phyloP scores from a whole-genome alignment of 2,329 filamentous ascomycete genomes.

The Aspergillus flavus region DNA sequence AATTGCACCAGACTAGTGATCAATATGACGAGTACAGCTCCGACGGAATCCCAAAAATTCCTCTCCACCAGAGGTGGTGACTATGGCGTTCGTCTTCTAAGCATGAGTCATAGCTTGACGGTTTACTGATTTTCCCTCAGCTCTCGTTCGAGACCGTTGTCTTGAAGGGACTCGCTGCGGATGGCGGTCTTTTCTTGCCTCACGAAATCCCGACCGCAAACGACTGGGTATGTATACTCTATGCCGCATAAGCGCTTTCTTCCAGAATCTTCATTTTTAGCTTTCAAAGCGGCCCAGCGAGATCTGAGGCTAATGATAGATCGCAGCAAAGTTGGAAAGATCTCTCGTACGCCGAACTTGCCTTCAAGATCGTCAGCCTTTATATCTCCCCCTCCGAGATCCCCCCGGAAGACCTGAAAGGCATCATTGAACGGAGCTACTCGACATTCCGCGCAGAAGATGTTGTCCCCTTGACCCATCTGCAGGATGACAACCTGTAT shows the following conservation, averaged over 20 bases:
- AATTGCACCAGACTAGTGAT: not conserved
- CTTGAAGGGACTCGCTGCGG: conserved; percentile 79
- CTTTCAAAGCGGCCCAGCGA: not conserved
- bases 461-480: conserved; percentile 76
- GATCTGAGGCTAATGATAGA: not conserved
- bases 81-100: conserved; percentile 57
- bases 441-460: conserved; percentile 81
- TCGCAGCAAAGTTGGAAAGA: conserved; percentile 11
- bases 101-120: not conserved
- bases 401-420: conserved; percentile 74
- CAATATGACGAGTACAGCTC: not conserved
- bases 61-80: conserved; percentile 65
- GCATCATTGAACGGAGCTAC: conserved; percentile 83
- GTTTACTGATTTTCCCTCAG: conserved; percentile 14
- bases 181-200: conserved; percentile 85
- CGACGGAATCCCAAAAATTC: conserved; percentile 57
- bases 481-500: conserved; percentile 73
- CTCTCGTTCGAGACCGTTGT: conserved; percentile 87
- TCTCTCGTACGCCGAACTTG: conserved; percentile 17
- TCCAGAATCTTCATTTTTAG: not conserved
- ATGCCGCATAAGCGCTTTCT: not conserved
- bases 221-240: conserved; percentile 11
- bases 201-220: conserved; percentile 61
- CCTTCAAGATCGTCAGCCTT: conserved; percentile 77
- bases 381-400: conserved; percentile 88